These are phyloP conservation scores for Phytophthora quininea DNA, from an alignment of 352 stramenopile genomes.

Conservation along the genomic window DNA sequence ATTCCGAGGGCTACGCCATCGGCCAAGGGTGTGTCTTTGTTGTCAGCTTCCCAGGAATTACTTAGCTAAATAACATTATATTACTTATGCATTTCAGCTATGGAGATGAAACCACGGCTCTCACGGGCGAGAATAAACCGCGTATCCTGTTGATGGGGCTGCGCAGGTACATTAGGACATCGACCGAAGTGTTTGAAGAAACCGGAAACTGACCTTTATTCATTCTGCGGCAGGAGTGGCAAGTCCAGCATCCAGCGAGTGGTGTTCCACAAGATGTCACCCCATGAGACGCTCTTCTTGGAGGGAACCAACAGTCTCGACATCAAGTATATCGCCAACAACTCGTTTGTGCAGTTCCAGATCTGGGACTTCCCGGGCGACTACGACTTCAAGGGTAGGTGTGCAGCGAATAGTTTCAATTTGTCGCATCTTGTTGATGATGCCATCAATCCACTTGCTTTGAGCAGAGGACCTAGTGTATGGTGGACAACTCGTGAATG, in stretches of 20 bases:
- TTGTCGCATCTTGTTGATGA: not conserved
- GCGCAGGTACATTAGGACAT: constrained; percentile 53
- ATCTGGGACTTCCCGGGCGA: constrained; percentile 99
- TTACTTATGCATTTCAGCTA: constrained; percentile 47
- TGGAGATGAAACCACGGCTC: constrained; percentile 64
- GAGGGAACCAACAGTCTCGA: constrained; percentile 89
- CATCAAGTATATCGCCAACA: constrained; percentile 98
- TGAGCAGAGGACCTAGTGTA: constrained; percentile 85
- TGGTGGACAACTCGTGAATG: constrained; percentile 86
- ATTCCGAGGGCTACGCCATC: constrained; percentile 51
- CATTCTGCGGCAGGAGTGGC: constrained; percentile 56
- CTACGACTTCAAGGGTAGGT: constrained; percentile 85
- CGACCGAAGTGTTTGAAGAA: not conserved
- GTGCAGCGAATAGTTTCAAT: not conserved
- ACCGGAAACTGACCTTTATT: not conserved
- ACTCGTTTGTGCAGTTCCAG: constrained; percentile 97
- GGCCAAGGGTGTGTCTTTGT: constrained; percentile 31
- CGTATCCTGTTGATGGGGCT: constrained; percentile 98
- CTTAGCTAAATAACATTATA: not conserved
- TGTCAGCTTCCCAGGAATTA: not conserved
- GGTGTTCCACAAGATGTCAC: constrained; percentile 99
- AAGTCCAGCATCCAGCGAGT: constrained; percentile 94
- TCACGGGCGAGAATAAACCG: constrained; percentile 91
- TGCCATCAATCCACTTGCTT: not conserved
- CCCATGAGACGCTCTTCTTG: constrained; percentile 98